These are phyloP conservation scores for Saitozyma podzolica DNA, from an alignment of 768 basidiomycete genomes.

Conservation along the genomic window DNA sequence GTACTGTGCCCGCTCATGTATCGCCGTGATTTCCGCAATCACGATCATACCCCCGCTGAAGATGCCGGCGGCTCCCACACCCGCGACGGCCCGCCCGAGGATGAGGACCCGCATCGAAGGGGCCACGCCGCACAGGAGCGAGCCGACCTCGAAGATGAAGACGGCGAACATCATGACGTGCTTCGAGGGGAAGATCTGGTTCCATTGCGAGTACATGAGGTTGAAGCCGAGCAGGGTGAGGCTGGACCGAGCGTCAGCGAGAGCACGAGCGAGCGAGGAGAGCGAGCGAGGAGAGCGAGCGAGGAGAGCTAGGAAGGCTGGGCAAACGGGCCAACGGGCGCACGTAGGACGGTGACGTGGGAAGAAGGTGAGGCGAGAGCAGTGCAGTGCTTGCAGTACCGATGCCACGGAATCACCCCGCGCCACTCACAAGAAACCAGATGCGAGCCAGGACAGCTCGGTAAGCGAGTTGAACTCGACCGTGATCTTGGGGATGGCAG, in stretches of 20 bases:
- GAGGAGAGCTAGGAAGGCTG: too few species aligned
- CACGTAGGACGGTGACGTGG: too few species aligned
- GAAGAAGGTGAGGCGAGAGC: too few species aligned
- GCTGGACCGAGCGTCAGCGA: constrained; percentile 21
- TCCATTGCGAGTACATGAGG: constrained; percentile 45
- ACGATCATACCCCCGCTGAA: constrained; percentile 44
- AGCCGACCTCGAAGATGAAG: constrained; percentile 57
- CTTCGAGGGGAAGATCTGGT: constrained; percentile 50
- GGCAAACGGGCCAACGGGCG: too few species aligned
- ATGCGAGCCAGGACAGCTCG: constrained; percentile 47
- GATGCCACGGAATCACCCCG: too few species aligned
- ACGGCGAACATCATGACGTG: constrained; percentile 47
- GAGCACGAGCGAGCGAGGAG: too few species aligned
- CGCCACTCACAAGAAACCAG: constrained; percentile 41
- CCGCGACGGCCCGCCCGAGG: constrained; percentile 57
- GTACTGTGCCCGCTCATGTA: constrained; percentile 41
- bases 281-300: too few species aligned
- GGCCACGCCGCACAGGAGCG: constrained; percentile 55
- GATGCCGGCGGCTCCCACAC: constrained; percentile 57
- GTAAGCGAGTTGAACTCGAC: constrained; percentile 43
- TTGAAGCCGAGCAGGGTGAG: constrained; percentile 50
- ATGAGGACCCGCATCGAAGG: constrained; percentile 46
- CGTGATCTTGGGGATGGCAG: constrained; percentile 49
- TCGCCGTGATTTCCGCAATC: constrained; percentile 42
- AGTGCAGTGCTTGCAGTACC: too few species aligned